A percentile compares a stretch with the other conserved stretches of the same genome.
Evolutionary conservation across 2,329 filamentous ascomycete species (phyloP).

Genomic region (Amauroascus niger): DNA sequence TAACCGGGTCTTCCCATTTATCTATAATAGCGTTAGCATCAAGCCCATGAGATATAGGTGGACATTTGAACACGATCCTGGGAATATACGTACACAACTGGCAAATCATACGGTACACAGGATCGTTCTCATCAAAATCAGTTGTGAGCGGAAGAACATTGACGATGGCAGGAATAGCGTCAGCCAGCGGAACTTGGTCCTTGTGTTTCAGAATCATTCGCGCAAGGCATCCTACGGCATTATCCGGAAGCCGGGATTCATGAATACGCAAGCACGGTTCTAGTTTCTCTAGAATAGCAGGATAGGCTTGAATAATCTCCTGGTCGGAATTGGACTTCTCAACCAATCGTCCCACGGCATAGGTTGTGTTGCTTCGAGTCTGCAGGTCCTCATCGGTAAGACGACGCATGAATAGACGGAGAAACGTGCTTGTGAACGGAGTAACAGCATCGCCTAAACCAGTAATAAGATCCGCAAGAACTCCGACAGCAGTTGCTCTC

Average conservation of each 20-base stretch:
- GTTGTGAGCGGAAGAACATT: constrained; percentile 76
- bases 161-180: constrained; percentile 73
- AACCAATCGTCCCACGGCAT: constrained; percentile 76
- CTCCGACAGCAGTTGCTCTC: constrained; percentile 80
- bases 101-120: constrained; percentile 82
- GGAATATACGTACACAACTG: constrained; percentile 58
- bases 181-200: constrained; percentile 66
- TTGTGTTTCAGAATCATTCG: constrained; percentile 87
- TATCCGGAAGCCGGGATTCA: constrained; percentile 78
- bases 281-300: constrained; percentile 69
- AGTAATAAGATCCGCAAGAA: constrained; percentile 80
- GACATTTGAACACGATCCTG: background rate
- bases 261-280: constrained; percentile 72
- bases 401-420: constrained; percentile 75
- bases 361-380: constrained; percentile 91
- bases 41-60: background rate
- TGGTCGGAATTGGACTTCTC: constrained; percentile 66
- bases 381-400: constrained; percentile 82
- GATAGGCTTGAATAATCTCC: constrained; percentile 65
- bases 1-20: constrained; percentile 40
- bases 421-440: constrained; percentile 64
- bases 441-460: constrained; percentile 76
- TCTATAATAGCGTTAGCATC: constrained; percentile 24
- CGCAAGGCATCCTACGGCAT: constrained; percentile 80
- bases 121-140: constrained; percentile 93